phyloP scores from a whole-genome alignment of 148 eudicot genomes.

The Simmondsia chinensis region DNA sequence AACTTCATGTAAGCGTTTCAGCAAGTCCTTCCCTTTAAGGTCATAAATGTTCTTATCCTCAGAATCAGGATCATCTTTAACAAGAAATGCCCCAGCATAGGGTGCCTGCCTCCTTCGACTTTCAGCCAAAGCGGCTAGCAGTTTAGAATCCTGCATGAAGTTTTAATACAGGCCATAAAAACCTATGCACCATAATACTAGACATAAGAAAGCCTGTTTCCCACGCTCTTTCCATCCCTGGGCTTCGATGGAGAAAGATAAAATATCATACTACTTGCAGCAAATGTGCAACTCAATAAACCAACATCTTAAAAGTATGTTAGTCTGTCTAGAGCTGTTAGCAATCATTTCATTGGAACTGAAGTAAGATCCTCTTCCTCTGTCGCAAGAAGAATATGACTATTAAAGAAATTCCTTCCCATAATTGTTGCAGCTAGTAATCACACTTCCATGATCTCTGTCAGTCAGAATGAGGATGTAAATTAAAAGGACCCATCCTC shows the following conservation, averaged over 20 bases:
- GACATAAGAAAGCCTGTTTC: not conserved
- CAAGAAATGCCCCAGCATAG: conserved; percentile 92
- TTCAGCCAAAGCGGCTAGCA: conserved; percentile 83
- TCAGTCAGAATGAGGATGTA: too few relatives aligned
- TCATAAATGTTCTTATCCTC: conserved; percentile 72
- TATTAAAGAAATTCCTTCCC: too few relatives aligned
- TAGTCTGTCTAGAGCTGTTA: not conserved
- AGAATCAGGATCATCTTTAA: conserved; percentile 74
- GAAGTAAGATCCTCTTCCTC: too few relatives aligned
- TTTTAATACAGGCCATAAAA: conserved; percentile 4
- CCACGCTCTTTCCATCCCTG: not conserved
- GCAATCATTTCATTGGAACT: too few relatives aligned
- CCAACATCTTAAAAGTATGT: not conserved
- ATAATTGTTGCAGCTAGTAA: too few relatives aligned
- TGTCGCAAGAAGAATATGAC: too few relatives aligned
- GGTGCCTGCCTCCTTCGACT: conserved; percentile 88
- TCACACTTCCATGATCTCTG: too few relatives aligned
- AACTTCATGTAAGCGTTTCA: conserved; percentile 84
- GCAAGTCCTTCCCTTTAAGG: conserved; percentile 79
- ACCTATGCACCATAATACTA: not conserved
- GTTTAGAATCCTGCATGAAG: conserved; percentile 63
- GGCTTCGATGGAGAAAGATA: not conserved
- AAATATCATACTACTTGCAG: not conserved
- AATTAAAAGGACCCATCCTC: too few relatives aligned
- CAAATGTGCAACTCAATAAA: not conserved